These are phyloP conservation scores for Lactarius deliciosus DNA, from an alignment of 768 basidiomycete genomes.

Conservation along the genomic window DNA sequence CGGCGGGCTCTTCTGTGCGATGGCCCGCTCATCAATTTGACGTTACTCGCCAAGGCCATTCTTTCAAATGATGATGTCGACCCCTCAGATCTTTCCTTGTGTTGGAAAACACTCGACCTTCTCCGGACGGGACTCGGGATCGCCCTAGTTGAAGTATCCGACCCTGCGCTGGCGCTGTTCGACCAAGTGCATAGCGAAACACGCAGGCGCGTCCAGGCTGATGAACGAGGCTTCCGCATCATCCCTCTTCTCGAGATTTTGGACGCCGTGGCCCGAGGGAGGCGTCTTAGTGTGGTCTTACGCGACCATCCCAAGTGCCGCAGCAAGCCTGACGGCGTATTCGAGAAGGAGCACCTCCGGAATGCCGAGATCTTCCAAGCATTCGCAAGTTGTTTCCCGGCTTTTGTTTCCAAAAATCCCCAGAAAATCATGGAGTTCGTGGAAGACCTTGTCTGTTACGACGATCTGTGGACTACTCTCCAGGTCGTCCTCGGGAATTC, in stretches of 20 bases:
- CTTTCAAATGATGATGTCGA: not conserved
- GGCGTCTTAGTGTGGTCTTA: conserved; percentile 3
- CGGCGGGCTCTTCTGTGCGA: conserved; percentile 7
- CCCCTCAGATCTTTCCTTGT: conserved; percentile 7
- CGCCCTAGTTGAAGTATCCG: not conserved
- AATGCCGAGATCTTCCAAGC: conserved; percentile 8
- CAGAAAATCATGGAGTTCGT: not conserved
- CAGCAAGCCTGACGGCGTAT: conserved; percentile 9
- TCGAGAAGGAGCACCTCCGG: conserved; percentile 14
- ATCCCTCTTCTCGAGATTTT: conserved; percentile 8
- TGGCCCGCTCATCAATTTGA: conserved; percentile 16
- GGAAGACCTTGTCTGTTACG: conserved; percentile 2
- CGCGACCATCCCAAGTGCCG: conserved; percentile 5
- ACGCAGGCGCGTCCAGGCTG: not conserved
- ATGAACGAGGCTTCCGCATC: conserved; percentile 12
- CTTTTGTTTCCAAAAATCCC: not conserved
- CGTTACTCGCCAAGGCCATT: not conserved
- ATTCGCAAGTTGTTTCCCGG: conserved; percentile 13
- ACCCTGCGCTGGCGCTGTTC: not conserved
- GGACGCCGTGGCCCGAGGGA: conserved; percentile 3
- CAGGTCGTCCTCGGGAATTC: conserved; percentile 11
- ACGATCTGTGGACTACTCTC: conserved; percentile 15
- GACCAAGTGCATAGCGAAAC: not conserved
- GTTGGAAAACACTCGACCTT: conserved; percentile 17
- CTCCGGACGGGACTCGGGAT: conserved; percentile 13